Percentiles rank a stretch among this genome's conserved stretches.
Conservation (phyloP, 306 rosid genomes). For the Quercus parvula region DNA sequence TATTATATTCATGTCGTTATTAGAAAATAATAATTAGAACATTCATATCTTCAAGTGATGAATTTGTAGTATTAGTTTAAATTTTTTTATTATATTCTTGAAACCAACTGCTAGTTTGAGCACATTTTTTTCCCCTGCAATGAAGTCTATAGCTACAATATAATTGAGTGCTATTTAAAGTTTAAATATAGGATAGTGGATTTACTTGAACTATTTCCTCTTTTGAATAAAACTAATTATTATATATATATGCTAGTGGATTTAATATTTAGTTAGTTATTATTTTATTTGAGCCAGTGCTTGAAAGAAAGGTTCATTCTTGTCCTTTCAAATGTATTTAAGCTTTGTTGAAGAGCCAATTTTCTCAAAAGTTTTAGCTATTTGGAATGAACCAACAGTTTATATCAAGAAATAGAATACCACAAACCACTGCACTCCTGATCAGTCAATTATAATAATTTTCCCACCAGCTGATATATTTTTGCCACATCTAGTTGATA, state of each 20-base stretch:
- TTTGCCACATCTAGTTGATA: background rate
- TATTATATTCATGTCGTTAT: background rate
- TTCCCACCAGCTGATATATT: background rate
- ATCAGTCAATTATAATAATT: background rate
- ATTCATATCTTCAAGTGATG: background rate
- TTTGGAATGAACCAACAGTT: background rate
- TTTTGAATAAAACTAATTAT: too few relatives aligned
- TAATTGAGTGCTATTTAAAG: background rate
- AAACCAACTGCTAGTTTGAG: background rate
- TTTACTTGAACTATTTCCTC: too few relatives aligned
- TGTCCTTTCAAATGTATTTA: background rate
- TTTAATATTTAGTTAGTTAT: background rate
- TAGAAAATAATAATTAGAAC: background rate
- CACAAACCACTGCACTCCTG: background rate
- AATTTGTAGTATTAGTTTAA: background rate
- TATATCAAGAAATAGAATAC: background rate
- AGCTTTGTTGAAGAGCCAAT: background rate
- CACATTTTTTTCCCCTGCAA: background rate
- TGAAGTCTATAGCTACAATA: background rate
- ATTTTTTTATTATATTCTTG: background rate
- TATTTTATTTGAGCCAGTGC: background rate
- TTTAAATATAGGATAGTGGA: background rate
- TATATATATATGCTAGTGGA: background rate
- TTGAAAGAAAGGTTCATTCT: background rate
- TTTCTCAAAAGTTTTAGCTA: background rate